Evolutionary conservation across 768 basidiomycete genomes (phyloP), one percentile per base, ranked within the genome.

Genomic region (Amanita subjunquillea): DNA sequence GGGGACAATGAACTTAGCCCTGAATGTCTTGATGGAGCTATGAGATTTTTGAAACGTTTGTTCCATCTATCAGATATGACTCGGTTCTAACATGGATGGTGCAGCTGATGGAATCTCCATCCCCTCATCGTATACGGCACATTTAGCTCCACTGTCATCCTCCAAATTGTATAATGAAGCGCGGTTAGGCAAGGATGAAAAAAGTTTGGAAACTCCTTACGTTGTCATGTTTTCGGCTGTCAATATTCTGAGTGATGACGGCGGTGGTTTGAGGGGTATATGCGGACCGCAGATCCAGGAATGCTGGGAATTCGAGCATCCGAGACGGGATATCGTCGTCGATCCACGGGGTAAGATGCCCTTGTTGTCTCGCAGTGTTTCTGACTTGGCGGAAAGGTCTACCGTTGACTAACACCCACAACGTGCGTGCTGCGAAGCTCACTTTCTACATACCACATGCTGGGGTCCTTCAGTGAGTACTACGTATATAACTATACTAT

Each of bases 1-100:
- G 96, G 95, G 1, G 96, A 99, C 68, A 99, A 99, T 55, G 96
- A 99, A 65, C 79, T 98, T 45, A 94, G 92, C 63, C 96, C 96
- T 0, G 96, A 99, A 67, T 99, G 96, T 68, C 72, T 99, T 34
- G 96, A 99, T 64, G 96, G 96, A 10, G 94, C 91, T 7, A 82
- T 87, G 80, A 74, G 95, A 45, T 94, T 92, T 63, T 72, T 99
- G 63, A 95, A 96, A 74, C 76, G 92, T 93, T 59, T 62, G 83
- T 72, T 23, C 34, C 51, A 30, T 8, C 2, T 30, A 25, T 4
- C 50, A 8, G 23, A 38, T 12, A 17, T 43, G 43, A 13, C 23
- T 53, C 37, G 17, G 3, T 22, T 51, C 43, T 53, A 17, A 53
- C 29, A 22, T 32, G 43, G 25, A 23, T 48, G 23, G 40, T 43